Evolutionary conservation across 1,139 yeast genomes (phyloP).

Genomic region (Suhomyces panamericanus): DNA sequence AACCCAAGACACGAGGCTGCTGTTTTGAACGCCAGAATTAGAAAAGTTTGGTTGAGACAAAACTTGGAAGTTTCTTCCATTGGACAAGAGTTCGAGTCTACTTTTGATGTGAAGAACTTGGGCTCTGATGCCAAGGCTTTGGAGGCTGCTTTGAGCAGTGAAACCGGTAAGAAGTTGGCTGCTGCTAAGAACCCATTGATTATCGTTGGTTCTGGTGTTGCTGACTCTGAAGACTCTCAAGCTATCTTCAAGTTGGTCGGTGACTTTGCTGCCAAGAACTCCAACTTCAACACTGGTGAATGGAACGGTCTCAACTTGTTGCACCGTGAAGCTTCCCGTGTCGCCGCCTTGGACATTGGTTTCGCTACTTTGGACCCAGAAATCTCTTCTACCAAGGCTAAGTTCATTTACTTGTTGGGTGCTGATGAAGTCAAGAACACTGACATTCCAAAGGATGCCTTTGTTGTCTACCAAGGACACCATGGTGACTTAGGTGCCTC

Average conservation of each 20-base stretch:
- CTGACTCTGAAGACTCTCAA: constrained; percentile 65
- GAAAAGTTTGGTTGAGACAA: constrained; percentile 78
- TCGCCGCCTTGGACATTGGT: constrained; percentile 85
- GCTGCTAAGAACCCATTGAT: constrained; percentile 75
- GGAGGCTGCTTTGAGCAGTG: constrained; percentile 62
- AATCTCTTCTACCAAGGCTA: constrained; percentile 56
- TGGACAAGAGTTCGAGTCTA: constrained; percentile 77
- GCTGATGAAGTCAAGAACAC: constrained; percentile 76
- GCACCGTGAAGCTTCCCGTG: constrained; percentile 85
- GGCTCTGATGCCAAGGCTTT: constrained; percentile 65
- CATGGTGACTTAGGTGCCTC: constrained; percentile 92
- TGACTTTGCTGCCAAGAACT: constrained; percentile 58
- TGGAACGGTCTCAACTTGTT: constrained; percentile 85
- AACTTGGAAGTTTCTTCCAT: constrained; percentile 66
- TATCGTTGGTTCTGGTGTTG: constrained; percentile 79
- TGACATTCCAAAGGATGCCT: constrained; percentile 81
- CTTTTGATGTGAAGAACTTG: constrained; percentile 64
- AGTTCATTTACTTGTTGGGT: constrained; percentile 76
- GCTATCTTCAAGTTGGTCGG: constrained; percentile 65
- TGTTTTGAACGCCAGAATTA: constrained; percentile 79
- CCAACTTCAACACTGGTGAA: constrained; percentile 64
- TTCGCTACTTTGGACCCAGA: constrained; percentile 60
- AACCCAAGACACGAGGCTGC: constrained; percentile 93
- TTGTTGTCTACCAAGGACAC: constrained; percentile 89
- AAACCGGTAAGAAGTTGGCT: constrained; percentile 66